Evolutionary conservation across 208 protist genomes (phyloP).

Genomic region (Leishmania amazonensis): DNA sequence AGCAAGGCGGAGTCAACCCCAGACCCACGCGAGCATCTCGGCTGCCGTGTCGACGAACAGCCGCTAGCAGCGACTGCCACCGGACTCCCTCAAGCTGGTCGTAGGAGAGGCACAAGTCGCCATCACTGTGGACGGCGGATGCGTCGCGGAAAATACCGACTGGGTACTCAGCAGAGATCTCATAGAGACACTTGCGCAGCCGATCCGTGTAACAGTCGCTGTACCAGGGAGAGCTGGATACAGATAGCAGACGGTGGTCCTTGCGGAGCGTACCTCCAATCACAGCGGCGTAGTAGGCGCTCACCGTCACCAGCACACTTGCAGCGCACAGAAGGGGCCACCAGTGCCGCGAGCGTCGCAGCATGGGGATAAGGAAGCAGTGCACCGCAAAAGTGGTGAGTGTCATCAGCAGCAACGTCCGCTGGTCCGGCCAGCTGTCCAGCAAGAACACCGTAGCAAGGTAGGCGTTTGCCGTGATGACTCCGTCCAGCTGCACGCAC

Average conservation of each 20-base stretch:
- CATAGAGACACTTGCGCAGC: constrained; percentile 17
- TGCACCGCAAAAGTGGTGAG: constrained; percentile 26
- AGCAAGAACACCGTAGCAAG: constrained; percentile 48
- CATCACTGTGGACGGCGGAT: not conserved
- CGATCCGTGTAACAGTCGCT: constrained; percentile 29
- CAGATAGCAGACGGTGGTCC: constrained; percentile 16
- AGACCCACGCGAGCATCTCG: not conserved
- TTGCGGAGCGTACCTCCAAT: constrained; percentile 10
- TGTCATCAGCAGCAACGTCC: constrained; percentile 20
- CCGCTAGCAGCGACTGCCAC: not conserved
- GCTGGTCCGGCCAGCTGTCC: constrained; percentile 27
- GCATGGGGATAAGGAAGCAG: constrained; percentile 36
- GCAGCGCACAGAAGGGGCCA: constrained; percentile 34
- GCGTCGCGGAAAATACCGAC: constrained; percentile 20
- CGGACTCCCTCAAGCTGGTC: not conserved
- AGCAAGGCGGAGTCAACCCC: not conserved
- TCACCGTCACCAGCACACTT: constrained; percentile 19
- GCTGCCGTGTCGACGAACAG: not conserved
- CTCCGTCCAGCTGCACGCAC: constrained; percentile 58
- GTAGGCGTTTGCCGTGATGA: constrained; percentile 41
- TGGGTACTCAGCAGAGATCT: not conserved
- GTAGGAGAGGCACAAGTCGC: not conserved
- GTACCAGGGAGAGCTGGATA: constrained; percentile 29
- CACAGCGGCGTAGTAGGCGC: constrained; percentile 14
- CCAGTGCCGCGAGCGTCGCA: constrained; percentile 32